These are phyloP conservation scores for Cadophora gregata DNA, from an alignment of 2,329 filamentous ascomycete species.

Conservation along the genomic window DNA sequence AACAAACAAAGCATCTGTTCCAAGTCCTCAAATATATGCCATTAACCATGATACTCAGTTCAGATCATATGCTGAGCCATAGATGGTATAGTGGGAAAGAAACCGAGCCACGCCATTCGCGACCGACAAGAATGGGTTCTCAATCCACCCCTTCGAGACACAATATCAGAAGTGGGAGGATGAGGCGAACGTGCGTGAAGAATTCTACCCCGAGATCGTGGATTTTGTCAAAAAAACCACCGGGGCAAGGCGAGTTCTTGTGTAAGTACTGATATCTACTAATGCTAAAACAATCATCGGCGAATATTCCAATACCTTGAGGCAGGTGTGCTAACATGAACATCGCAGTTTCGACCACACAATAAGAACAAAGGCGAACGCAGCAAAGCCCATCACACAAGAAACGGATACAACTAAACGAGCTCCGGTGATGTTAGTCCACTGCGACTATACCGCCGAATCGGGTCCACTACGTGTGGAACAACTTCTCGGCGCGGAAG, in stretches of 20 bases:
- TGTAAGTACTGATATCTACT: constrained; percentile 14
- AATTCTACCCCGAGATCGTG: constrained; percentile 31
- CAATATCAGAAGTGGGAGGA: constrained; percentile 25
- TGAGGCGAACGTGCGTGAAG: constrained; percentile 19
- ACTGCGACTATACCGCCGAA: constrained; percentile 31
- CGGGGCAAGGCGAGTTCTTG: constrained; percentile 26
- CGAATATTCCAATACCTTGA: not conserved
- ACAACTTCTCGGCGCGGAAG: constrained; percentile 25
- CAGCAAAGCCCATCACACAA: constrained; percentile 27
- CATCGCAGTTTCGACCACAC: constrained; percentile 23
- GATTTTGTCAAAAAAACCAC: constrained; percentile 28
- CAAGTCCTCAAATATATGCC: not conserved
- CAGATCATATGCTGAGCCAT: constrained; percentile 9
- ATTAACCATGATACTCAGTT: not conserved
- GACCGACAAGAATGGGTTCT: constrained; percentile 28
- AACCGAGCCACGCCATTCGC: constrained; percentile 20
- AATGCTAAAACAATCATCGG: not conserved
- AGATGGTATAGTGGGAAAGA: not conserved
- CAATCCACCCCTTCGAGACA: constrained; percentile 26
- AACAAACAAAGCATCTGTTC: not conserved
- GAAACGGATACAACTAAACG: constrained; percentile 27
- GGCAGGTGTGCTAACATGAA: not conserved
- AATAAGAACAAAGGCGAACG: constrained; percentile 29
- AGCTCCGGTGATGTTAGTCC: constrained; percentile 29
- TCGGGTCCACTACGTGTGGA: constrained; percentile 23